Base-by-base conservation (phyloP, 805 yeast genomes). In the Maudiozyma pseudohumilis region DNA sequence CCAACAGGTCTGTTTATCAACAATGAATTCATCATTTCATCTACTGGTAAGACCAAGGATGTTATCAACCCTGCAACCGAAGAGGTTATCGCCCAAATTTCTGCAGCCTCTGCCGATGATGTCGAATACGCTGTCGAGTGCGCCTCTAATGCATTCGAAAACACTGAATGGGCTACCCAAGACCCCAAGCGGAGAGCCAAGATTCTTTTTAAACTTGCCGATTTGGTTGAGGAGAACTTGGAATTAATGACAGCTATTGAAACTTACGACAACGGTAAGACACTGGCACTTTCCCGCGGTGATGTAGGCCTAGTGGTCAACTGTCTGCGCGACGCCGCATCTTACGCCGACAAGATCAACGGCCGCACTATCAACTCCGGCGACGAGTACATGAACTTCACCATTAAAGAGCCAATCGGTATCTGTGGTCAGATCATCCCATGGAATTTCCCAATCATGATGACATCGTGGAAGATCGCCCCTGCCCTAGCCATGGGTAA, bases 1-100 rank as follows among this genome's bases (percentile, higher is more conserved):
- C 95, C 95, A 50, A 78, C 82, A 9, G 95, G 95, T 45, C 65
- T 88, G 50, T 88, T 84, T 70, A 85, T 88, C 60, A 80, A 85
- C 67, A 84, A 84, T 62, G 84, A 84, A 59, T 85, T 80, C 52
- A 78, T 80, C 39, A 51, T 64, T 34, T 70, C 82, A 6, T 60
- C 63, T 24, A 71, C 72, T 38, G 73, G 71, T 38, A 66, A 72
- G 52, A 74, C 77, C n/a, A 64, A 81, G 40, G 55, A 64, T 4
- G 73, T 69, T 12, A 72, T 72, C 38, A 63, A 68, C 40, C 83
- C 83, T 35, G 64, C 80, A 5, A 80, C 85, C 11, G 84, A 75
- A 48, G 77, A 76, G 51, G 64, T 62, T 24, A 68, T 80, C 36
- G 64, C 75, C 26, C 66, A 71, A 16, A 78, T 81, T 21, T 73